Percentiles rank a stretch among this genome's conserved stretches.
Evolutionary conservation across 305 asterid genomes (phyloP).

Genomic region (Plantago coronopus): DNA sequence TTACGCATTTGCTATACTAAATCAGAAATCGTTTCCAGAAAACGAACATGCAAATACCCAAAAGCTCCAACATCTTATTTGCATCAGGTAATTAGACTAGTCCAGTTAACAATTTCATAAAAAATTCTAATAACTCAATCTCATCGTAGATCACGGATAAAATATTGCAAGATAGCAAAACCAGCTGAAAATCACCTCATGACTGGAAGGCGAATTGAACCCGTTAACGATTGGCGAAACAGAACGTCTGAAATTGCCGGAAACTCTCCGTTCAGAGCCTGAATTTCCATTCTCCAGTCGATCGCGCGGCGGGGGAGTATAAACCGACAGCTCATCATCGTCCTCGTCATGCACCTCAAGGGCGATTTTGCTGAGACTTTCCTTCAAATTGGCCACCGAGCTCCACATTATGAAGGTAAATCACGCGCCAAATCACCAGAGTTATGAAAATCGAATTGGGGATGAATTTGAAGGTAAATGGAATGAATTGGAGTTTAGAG

Average conservation of each 20-base stretch:
- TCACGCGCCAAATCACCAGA: slow-evolving; percentile 27
- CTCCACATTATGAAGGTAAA: slow-evolving; percentile 71
- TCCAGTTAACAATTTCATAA: too few relatives aligned
- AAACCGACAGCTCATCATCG: slow-evolving; percentile 53
- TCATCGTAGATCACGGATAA: not conserved
- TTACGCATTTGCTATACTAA: too few relatives aligned
- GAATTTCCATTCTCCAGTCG: slow-evolving; percentile 41
- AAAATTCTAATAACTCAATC: not conserved
- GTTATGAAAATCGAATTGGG: too few relatives aligned
- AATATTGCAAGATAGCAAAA: slow-evolving; percentile 1
- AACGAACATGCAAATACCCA: too few relatives aligned
- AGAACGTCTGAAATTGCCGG: slow-evolving; percentile 48
- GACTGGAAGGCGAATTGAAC: slow-evolving; percentile 47
- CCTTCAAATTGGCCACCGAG: slow-evolving; percentile 86
- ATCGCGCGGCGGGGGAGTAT: slow-evolving; percentile 50
- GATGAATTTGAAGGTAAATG: too few relatives aligned
- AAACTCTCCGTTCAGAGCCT: slow-evolving; percentile 51
- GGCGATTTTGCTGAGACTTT: slow-evolving; percentile 80
- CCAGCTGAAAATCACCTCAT: slow-evolving; percentile 41
- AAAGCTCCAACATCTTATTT: too few relatives aligned
- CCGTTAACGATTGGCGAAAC: slow-evolving; percentile 65
- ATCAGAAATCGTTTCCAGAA: too few relatives aligned
- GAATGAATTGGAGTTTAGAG: too few relatives aligned
- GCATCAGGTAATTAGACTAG: too few relatives aligned
- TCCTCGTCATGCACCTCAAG: slow-evolving; percentile 76